A percentile compares a stretch with the other conserved stretches of the same genome.
These are phyloP conservation scores for Acanthochlamys bracteata DNA, from an alignment of 106 monocot species.

Conservation along the genomic window DNA sequence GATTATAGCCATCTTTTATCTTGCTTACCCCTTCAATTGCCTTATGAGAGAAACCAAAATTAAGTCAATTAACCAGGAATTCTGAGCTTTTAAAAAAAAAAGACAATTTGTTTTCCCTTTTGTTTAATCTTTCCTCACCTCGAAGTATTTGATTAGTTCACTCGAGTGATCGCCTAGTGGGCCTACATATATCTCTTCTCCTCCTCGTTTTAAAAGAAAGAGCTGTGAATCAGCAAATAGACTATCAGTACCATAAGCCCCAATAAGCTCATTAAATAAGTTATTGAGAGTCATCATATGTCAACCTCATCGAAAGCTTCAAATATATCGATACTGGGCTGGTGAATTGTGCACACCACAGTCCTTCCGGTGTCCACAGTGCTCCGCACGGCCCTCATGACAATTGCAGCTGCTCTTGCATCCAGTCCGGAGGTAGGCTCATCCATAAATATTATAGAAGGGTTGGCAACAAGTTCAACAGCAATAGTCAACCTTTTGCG, in stretches of 20 bases:
- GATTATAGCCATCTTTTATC: conserved; percentile 54
- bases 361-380: conserved; percentile 42
- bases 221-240: conserved; percentile 1
- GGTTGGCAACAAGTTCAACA: conserved; percentile 37
- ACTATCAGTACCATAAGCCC: not conserved
- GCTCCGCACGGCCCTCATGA: conserved; percentile 40
- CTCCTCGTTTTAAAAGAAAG: conserved; percentile 29
- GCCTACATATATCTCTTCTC: conserved; percentile 68
- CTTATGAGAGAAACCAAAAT: conserved; percentile 13
- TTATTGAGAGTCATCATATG: no score
- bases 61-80: not conserved
- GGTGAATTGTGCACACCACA: conserved; percentile 43
- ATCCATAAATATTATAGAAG: conserved; percentile 45
- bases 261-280: no score
- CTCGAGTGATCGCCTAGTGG: conserved; percentile 42
- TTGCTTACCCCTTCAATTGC: conserved; percentile 42
- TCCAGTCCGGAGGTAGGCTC: conserved; percentile 38
- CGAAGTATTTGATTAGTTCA: conserved; percentile 54
- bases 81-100: not conserved
- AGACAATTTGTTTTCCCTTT: not conserved
- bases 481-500: conserved; percentile 42
- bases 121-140: conserved; percentile 51
- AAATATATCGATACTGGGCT: conserved; percentile 39
- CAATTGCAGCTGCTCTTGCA: conserved; percentile 42
- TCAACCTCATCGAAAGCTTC: conserved; percentile 46